Base-by-base conservation (phyloP, 2,329 filamentous ascomycete genomes). In the Apiospora koreana region DNA sequence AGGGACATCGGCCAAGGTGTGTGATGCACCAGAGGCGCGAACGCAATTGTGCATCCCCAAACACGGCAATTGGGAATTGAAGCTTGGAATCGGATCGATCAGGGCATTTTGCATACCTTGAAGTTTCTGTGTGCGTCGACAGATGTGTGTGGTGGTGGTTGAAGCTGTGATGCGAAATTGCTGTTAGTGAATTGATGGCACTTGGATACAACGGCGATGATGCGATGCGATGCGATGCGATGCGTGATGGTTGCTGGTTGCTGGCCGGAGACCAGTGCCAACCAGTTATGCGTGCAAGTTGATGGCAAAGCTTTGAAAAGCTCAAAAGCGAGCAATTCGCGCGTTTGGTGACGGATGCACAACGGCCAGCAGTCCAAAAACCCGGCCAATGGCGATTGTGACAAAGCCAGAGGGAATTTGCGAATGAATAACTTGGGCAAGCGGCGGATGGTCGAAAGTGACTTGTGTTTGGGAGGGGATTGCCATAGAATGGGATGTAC, bases 401-500 rank as follows among this genome's bases (percentile, higher is more conserved):
- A 66, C 42, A 35, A 31, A 66, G 38, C 9, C 38, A 45, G 42
- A 28, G 64, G 25, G 25, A 14, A 43, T 31, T 66, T 66, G 64
- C 38, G 64, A 43, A 23, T n/a, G 54, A 62, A 38, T 38, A n/a
- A 62, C 31, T 62, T 62, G 54, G 54, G 54, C 12, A 62, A 38
- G 21, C 8, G 28, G 50, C 35, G 62, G 69, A 41, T 66, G 23
- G 54, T n/a, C 28, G 68, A 67, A 75, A 77, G 79, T 80, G 82
- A 85, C 82, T 83, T 85, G 76, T 75, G 75, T 73, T 80, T 81
- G 81, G 79, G 78, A 77, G 81, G 76, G 77, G 74, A 73, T 73
- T 75, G 74, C 74, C 79, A 82, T 78, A 80, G 77, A 80, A 74
- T 75, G 68, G 68, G 74, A 86, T 75, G 86, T 88, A 89, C 87